Evolutionary conservation across 2,329 filamentous ascomycete species (phyloP).

Genomic region (Diaporthe vexans): DNA sequence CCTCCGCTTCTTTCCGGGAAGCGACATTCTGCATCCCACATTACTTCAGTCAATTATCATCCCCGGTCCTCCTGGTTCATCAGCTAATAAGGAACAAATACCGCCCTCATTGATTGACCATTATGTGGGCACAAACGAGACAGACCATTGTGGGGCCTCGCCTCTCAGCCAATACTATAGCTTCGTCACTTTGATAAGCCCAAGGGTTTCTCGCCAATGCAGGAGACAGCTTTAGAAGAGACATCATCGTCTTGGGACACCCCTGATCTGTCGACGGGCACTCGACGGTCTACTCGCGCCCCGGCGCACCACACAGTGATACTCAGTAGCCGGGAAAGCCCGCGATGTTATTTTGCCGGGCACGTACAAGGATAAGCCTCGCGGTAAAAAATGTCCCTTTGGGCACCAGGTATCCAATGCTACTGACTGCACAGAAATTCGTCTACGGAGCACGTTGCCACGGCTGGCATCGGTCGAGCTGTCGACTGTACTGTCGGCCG

Average conservation of each 20-base stretch:
- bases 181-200: slow-evolving; percentile 29
- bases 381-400: background rate
- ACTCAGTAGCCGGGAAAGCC: slow-evolving; percentile 1
- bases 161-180: slow-evolving; percentile 18
- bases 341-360: background rate
- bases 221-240: slow-evolving; percentile 28
- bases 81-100: background rate
- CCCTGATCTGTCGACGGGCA: slow-evolving; percentile 14
- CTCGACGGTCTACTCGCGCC: background rate
- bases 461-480: slow-evolving; percentile 19
- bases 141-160: slow-evolving; percentile 20
- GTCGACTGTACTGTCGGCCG: background rate
- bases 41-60: background rate
- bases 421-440: background rate
- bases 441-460: background rate
- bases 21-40: background rate
- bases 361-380: slow-evolving; percentile 9
- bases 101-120: background rate
- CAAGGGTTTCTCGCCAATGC: slow-evolving; percentile 32
- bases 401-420: background rate
- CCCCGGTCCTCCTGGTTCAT: background rate
- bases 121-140: slow-evolving; percentile 9
- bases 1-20: slow-evolving; percentile 19
- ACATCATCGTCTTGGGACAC: slow-evolving; percentile 11
- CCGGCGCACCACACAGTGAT: background rate